Base-by-base conservation (phyloP, 169 alveolate species). In the Babesia ovata region DNA sequence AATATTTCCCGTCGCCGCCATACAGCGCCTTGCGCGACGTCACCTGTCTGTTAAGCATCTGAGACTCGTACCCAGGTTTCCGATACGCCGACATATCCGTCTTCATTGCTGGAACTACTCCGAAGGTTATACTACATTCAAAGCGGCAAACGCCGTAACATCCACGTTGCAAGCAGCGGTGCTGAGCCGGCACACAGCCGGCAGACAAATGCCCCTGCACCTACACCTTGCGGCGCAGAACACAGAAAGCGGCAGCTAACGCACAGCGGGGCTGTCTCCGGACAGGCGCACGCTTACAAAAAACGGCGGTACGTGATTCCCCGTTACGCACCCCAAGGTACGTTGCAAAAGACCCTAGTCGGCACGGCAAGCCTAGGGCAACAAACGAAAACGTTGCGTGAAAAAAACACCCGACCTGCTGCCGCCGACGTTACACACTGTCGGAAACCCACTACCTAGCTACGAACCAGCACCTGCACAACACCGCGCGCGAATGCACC, bases 61-160 rank as follows among this genome's bases (percentile, higher is more conserved):
- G 49, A 19, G 66, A 19, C 33, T 50, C 67, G 16, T n/a, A 36
- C 29, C 28, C 10, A 3, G 56, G 21, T 4, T n/a, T 10, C 42
- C 46, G 24, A 9, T 52, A 52, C n/a, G 44, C 29, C 65, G 52
- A 24, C 65, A 53, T 48, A 22, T 29, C 36, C 16, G 16, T n/a
- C 46, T 67, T 29, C 76, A 50, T 44, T 67, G 54, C 39, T 46
- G 8, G 16, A 14, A 29, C 29, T 63, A 56, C 53, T 67, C 76
- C 76, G 53, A 67, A 67, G 76, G 66, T 7, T 50, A 67, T 2
- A 67, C 76, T 67, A 54, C 76, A 67, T 67, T 67, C 67, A 44
- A 36, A 33, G 6, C 39, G 39, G 39, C 39, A 33, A 33, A 33
- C 39, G 39, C 39, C 39, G 39, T 4, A 33, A 33, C 39, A 33